These are phyloP conservation scores for Bauhinia variegata DNA, from an alignment of 306 rosid species.

Conservation along the genomic window DNA sequence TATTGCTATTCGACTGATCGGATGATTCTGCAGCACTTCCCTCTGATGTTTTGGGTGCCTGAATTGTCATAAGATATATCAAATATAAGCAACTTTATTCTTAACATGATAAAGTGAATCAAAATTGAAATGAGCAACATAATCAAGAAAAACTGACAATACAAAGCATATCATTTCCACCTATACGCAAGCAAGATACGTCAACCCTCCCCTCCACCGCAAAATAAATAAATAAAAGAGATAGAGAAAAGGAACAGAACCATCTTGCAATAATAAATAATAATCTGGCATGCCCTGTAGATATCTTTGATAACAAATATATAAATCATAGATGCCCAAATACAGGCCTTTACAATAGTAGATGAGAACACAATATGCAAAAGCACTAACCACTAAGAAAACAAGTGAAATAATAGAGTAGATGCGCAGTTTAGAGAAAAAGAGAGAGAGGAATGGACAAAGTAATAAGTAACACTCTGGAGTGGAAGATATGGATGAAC, in stretches of 20 bases:
- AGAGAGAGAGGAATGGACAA: too few relatives aligned
- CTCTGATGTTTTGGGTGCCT: slow-evolving; percentile 65
- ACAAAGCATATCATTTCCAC: not conserved
- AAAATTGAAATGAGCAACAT: not conserved
- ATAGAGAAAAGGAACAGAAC: not conserved
- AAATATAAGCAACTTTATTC: slow-evolving; percentile 22
- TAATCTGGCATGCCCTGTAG: not conserved
- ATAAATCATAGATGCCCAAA: not conserved
- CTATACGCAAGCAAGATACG: not conserved
- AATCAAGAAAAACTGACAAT: slow-evolving; percentile 1
- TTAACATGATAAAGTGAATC: slow-evolving; percentile 16
- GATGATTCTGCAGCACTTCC: slow-evolving; percentile 50
- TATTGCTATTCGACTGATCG: slow-evolving; percentile 43
- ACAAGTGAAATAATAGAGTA: not conserved
- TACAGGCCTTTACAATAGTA: not conserved
- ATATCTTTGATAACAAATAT: not conserved
- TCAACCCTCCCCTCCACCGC: too few relatives aligned
- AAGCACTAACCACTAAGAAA: not conserved
- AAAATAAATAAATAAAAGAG: too few relatives aligned
- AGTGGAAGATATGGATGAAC: too few relatives aligned
- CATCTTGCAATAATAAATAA: not conserved
- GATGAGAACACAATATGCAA: slow-evolving; percentile 1
- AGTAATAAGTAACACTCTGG: not conserved
- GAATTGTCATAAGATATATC: slow-evolving; percentile 43
- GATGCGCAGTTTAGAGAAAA: not conserved